phyloP scores from a whole-genome alignment of 2,329 filamentous ascomycete species.

The Fusarium phyllophilum region DNA sequence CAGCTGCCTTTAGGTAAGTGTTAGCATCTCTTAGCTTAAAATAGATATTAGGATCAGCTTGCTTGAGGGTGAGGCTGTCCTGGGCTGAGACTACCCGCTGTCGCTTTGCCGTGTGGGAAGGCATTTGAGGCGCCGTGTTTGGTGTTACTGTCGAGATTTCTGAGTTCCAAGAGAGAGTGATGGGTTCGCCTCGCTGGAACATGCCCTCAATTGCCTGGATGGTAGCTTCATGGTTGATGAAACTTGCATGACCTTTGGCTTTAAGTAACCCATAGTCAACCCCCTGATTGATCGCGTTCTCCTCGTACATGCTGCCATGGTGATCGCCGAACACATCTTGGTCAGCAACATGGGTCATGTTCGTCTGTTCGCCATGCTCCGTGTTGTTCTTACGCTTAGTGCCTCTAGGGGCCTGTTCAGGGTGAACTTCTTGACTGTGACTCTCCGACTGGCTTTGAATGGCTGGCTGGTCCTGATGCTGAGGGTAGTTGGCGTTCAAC shows the following conservation, averaged over 20 bases:
- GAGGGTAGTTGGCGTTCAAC: neutral
- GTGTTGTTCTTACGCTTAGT: neutral
- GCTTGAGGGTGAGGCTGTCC: neutral
- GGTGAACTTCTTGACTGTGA: neutral
- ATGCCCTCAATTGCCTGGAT: neutral
- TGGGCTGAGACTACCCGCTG: neutral
- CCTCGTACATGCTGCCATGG: neutral
- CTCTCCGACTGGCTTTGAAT: neutral
- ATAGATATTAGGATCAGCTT: neutral
- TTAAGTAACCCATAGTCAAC: neutral
- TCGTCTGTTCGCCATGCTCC: neutral
- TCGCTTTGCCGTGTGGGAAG: neutral
- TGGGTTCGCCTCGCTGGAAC: neutral
- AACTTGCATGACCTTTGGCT: neutral
- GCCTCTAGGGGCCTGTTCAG: neutral
- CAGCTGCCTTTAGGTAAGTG: neutral
- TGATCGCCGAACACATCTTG: too few relatives aligned
- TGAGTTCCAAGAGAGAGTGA: neutral
- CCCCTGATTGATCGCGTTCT: neutral
- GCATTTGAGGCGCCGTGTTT: neutral
- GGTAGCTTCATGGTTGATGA: neutral
- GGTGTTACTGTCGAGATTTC: neutral
- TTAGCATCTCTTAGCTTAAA: neutral
- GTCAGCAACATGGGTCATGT: neutral
- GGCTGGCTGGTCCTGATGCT: neutral